Evolutionary conservation across 2,329 filamentous ascomycete genomes (phyloP).

Genomic region (Colletotrichum tropicale): DNA sequence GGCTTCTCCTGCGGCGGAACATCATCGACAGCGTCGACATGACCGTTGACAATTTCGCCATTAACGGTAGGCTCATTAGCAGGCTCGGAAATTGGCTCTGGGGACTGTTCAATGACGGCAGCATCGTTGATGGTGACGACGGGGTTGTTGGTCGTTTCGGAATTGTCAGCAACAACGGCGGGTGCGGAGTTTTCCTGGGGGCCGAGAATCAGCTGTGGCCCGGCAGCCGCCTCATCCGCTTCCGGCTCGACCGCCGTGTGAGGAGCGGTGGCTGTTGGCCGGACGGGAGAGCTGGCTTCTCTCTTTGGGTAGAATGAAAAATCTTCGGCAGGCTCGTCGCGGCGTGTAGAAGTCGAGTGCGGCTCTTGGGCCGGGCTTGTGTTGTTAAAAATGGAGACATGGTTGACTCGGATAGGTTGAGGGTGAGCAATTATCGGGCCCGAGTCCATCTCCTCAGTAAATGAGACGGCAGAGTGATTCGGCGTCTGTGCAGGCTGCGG

Average conservation of each 20-base stretch:
- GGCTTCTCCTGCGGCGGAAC: neutral
- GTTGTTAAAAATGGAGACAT: conserved; percentile 15
- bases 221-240: conserved; percentile 5
- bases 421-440: conserved; percentile 17
- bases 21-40: neutral
- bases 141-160: neutral
- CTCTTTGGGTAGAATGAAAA: conserved; percentile 9
- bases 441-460: neutral
- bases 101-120: neutral
- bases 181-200: conserved; percentile 7
- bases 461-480: neutral
- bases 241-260: conserved; percentile 7
- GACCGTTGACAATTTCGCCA: neutral
- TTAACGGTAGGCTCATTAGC: neutral
- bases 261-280: neutral
- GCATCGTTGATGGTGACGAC: neutral
- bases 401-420: conserved; percentile 18
- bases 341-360: neutral
- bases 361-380: neutral
- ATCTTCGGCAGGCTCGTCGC: neutral
- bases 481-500: neutral
- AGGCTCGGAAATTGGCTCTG: neutral
- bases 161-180: neutral
- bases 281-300: conserved; percentile 15
- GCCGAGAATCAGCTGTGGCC: neutral